Base-by-base conservation (phyloP, 2,329 filamentous ascomycete genomes). In the Fusarium cyanostomum region DNA sequence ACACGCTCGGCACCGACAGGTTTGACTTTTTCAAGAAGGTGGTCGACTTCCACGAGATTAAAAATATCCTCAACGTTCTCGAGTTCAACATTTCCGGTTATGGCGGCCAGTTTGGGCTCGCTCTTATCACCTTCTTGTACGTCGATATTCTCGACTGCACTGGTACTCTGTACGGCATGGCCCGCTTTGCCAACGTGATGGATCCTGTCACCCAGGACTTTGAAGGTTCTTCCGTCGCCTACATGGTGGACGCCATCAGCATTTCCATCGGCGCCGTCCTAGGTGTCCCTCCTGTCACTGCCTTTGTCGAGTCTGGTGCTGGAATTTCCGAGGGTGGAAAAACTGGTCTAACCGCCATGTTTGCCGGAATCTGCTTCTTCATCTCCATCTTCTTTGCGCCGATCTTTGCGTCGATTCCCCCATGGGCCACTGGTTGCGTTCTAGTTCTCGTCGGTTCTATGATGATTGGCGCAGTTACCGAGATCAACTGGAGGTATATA, bases 1-100 rank as follows among this genome's bases (percentile, higher is more conserved):
- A 86, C 0, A 67, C 81, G 0, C 75, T 89, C 3, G 92, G 92
- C 35, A 81, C 94, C 74, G 83, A 83, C 69, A 80, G 80, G 35
- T 96, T 96, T 75, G 82, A 94, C 70, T 96, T 96, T 78, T 96
- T 96, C 85, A 92, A 91, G 75, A 85, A 92, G 73, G 91, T 96
- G 3, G 92, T 94, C 37, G 88, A 89, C 21, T 95, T 96, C 81
- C 92, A 94, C 72, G 84, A 87, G 7, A 96, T 96, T 72, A 73
- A 83, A 60, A 83, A 85, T 44, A 88, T 86, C 5, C 82, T 96
- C 12, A 84, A 82, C 30, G 92, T 89, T 1, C 90, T 92, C 72
- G 80, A 92, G 55, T 96, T 91, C 89, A 80, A 90, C 67, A 81
- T 96, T 21, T 78, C 82, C 8, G 81, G 81, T 5, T 87, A 92